Evolutionary conservation across 1,284 basidiomycete species (phyloP), one percentile per base, ranked within the genome.

Genomic region (Ceratobasidium sp.): DNA sequence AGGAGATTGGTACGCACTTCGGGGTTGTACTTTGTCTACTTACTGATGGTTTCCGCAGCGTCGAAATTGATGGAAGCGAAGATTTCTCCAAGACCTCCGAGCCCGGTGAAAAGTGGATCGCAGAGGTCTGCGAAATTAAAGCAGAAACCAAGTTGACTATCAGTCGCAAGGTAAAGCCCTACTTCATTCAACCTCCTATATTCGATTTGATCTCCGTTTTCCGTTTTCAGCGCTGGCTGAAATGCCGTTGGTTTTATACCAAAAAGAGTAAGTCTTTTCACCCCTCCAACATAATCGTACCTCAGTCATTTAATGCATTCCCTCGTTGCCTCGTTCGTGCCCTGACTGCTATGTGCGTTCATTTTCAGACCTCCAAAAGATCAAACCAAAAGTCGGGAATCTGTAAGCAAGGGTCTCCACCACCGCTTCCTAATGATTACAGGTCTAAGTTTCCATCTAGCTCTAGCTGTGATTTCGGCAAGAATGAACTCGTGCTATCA

Each of bases 211-310:
- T 33, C 33, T 33, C 64, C 26, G 38, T 15, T 23, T 20, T 40
- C 13, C 42, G 20, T 9, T 68, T 52, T 38, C 15, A 68, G 66
- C 46, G 46, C 10, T 68, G n/a, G 20, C 13, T 68, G 5, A 50
- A 54, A 38, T 50, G 46, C 48, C 66, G 26, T 12, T 68, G 66
- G 66, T 68, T 52, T 52, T 68, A 68, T 33, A 68, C 66, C 23
- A 10, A 33, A 40, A 50, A 50, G 13, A 68, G 66, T 66, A 42
- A 40, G 64, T 13, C 13, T 26, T 23, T 48, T n/a, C 20, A 20
- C 20, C 48, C 2, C 33, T 33, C 33, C 33, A 4, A 33, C 33
- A 33, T 33, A 33, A 33, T 33, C 33, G 33, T 33, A 33, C 33
- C 33, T 33, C 33, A 4, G 4, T 4, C 33, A 33, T 33, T 33